These are phyloP conservation scores for Pelargonium cotyledonis DNA, from an alignment of 441 rosid species.

Conservation along the genomic window DNA sequence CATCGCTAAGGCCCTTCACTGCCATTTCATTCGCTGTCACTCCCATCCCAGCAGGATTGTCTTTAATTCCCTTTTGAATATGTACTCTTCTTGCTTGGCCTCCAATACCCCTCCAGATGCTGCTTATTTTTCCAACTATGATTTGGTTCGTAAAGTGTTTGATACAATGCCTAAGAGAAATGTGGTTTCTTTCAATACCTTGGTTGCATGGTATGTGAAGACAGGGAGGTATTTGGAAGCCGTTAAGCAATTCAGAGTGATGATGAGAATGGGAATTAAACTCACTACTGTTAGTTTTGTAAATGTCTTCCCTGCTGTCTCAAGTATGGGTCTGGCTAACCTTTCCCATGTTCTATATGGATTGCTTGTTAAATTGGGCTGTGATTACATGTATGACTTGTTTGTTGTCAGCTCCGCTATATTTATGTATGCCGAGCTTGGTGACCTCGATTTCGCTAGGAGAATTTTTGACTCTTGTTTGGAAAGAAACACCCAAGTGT, in stretches of 20 bases:
- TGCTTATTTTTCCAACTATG: constrained; percentile 25
- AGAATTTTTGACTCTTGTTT: constrained; percentile 54
- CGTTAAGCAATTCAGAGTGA: constrained; percentile 45
- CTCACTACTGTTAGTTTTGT: constrained; percentile 73
- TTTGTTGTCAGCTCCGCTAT: constrained; percentile 68
- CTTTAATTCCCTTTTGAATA: constrained; percentile 66
- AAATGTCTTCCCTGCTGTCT: constrained; percentile 62
- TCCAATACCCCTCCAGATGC: neutral
- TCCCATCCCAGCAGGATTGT: constrained; percentile 63
- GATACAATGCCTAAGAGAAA: constrained; percentile 59
- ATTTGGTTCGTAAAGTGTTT: constrained; percentile 54
- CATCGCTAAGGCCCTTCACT: constrained; percentile 63
- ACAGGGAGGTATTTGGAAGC: constrained; percentile 52
- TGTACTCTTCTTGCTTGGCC: constrained; percentile 60
- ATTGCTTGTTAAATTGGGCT: constrained; percentile 53
- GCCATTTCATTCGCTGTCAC: constrained; percentile 64
- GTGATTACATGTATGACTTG: constrained; percentile 52
- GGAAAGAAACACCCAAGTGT: constrained; percentile 59
- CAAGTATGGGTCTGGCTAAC: constrained; percentile 35
- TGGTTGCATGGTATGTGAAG: constrained; percentile 71
- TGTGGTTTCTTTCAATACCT: constrained; percentile 73
- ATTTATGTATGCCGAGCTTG: constrained; percentile 59
- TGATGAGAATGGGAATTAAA: constrained; percentile 59
- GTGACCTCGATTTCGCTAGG: constrained; percentile 47
- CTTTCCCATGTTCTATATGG: constrained; percentile 53